Percentiles rank a stretch among this genome's conserved stretches.
Conservation (phyloP, 108 stramenopile genomes). For the Nitzschia inconspicua region DNA sequence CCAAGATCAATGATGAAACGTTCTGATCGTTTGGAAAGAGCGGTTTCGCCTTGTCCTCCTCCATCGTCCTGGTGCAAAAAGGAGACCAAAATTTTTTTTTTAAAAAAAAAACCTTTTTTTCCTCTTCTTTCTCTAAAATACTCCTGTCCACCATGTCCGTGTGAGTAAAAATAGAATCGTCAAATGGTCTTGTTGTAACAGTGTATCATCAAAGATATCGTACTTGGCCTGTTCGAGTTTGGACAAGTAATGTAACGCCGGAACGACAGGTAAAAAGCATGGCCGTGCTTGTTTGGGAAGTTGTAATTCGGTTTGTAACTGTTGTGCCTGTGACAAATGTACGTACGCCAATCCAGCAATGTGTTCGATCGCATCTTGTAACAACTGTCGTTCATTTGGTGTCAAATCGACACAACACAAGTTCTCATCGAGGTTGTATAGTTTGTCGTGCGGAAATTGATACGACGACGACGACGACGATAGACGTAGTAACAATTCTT, state of each 20-base stretch:
- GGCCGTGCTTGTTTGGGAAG: slow-evolving; percentile 51
- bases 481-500: slow-evolving; percentile 24
- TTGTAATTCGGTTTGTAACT: slow-evolving; percentile 48
- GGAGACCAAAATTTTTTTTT: too few species aligned
- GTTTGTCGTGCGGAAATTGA: slow-evolving; percentile 34
- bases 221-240: slow-evolving; percentile 57
- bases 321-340: slow-evolving; percentile 55
- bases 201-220: slow-evolving; percentile 57
- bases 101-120: too few species aligned
- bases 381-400: slow-evolving; percentile 7
- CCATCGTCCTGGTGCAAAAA: too few species aligned
- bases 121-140: slow-evolving; percentile 43
- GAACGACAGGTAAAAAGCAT: slow-evolving; percentile 66
- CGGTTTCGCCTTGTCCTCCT: too few species aligned
- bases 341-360: slow-evolving; percentile 54
- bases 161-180: slow-evolving; percentile 42
- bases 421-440: background rate
- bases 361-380: slow-evolving; percentile 44
- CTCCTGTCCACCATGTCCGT: slow-evolving; percentile 68
- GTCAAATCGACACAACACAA: slow-evolving; percentile 4
- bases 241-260: slow-evolving; percentile 60
- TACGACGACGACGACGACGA: too few species aligned
- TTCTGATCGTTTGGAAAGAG: too few species aligned
- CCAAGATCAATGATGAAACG: too few species aligned
- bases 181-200: slow-evolving; percentile 35